These are phyloP conservation scores for Phragmites australis DNA, from an alignment of 176 grass and related monocot genomes.

Conservation along the genomic window DNA sequence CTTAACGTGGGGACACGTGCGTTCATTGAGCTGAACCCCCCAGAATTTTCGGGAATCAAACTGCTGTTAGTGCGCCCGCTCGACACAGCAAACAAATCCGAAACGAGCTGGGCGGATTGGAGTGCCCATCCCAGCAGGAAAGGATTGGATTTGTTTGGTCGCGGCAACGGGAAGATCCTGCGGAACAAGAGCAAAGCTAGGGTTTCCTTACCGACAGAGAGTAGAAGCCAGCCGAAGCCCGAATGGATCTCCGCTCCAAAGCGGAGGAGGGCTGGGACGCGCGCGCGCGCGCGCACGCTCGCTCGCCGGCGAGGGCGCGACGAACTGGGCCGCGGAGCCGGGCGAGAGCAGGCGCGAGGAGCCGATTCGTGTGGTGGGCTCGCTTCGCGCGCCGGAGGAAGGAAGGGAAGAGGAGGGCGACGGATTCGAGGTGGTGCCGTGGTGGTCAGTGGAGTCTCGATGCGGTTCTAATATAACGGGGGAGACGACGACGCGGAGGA, in stretches of 20 bases:
- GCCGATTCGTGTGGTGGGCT: not conserved
- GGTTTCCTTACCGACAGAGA: constrained; percentile 16
- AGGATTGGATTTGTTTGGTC: not conserved
- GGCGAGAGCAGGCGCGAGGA: not conserved
- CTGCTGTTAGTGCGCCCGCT: not conserved
- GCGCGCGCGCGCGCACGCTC: not conserved
- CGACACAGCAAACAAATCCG: not conserved
- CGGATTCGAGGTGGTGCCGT: constrained; percentile 27
- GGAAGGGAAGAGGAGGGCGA: not conserved
- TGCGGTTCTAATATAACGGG: constrained; percentile 20
- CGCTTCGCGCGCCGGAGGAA: not conserved
- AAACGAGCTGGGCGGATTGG: not conserved
- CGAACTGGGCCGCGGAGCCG: not conserved
- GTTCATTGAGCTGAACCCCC: constrained; percentile 8
- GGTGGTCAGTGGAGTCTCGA: constrained; percentile 9
- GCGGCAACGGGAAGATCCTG: constrained; percentile 5
- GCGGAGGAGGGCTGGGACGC: not conserved
- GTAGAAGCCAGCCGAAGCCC: not conserved
- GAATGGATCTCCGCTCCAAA: constrained; percentile 6
- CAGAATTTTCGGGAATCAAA: not conserved
- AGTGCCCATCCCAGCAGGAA: not conserved
- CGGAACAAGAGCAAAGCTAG: constrained; percentile 4
- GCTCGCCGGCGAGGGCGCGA: not conserved
- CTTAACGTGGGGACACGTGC: not conserved
- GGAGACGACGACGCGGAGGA: not conserved